Base-by-base conservation (phyloP, 2,329 filamentous ascomycete genomes). In the Diaporthe capsici region DNA sequence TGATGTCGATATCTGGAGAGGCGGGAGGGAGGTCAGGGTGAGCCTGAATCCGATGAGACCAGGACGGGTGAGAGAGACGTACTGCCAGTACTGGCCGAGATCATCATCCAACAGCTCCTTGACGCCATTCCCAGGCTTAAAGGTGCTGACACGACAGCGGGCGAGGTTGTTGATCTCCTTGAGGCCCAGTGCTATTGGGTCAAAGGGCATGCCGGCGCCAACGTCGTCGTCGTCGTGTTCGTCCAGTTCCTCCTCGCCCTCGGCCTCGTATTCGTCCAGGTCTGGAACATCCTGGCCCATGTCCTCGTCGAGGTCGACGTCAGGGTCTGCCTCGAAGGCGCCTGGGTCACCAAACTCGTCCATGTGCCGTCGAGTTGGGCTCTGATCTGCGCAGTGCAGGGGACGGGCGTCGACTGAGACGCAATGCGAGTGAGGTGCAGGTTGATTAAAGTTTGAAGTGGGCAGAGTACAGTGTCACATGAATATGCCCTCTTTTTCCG, bases 111-210 rank as follows among this genome's bases (percentile, higher is more conserved):
- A 91, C 28, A 97, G 90, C 81, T 95, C 94, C 37, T 92, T 91
- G 20, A 96, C 92, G 2, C 94, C 94, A 79, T 93, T 95, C 53
- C 94, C 94, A 1, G 94, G 94, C 84, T 97, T 97, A 81, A 92
- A 92, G 81, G 92, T 94, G 82, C 93, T 95, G 79, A 96, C 94
- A 15, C 94, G 96, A 88, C 95, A 96, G 78, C 92, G 94, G 44
- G 94, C 94, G 28, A 97, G 88, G 77, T 95, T 95, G 80, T 93
- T 95, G 82, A 97, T 96, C 82, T 97, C 95, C 82, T 95, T 96
- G 77, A 96, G 87, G 58, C 92, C 88, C 15, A 88, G 82, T 25
- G 88, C 88, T 25, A 87, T 84, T 20, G 91, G 86, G 74, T 92
- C 87, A 71, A 92, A 90, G 9, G 67, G 74, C 6, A 78, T 75